These are phyloP conservation scores for Narthecium ossifragum DNA, from an alignment of 106 monocot genomes.

Conservation along the genomic window DNA sequence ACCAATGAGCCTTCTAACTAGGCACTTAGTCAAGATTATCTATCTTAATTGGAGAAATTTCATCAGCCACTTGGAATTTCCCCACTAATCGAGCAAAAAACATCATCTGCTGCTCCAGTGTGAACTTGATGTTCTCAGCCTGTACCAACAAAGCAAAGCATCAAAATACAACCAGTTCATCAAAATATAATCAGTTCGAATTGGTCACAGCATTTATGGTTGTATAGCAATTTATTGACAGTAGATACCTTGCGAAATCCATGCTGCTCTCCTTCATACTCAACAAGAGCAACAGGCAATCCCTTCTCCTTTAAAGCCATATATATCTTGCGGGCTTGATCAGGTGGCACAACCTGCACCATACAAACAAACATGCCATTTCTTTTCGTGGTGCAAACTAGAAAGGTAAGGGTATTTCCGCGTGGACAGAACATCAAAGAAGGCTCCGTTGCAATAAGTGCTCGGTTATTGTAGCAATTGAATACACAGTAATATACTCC, in stretches of 20 bases:
- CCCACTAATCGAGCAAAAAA: slow-evolving; percentile 88
- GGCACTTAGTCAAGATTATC: slow-evolving; percentile 65
- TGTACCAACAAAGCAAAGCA: slow-evolving; percentile 4
- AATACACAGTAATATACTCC: too few relatives aligned
- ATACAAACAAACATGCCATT: too few relatives aligned
- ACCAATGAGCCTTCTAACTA: background rate
- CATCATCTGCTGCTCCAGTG: slow-evolving; percentile 85
- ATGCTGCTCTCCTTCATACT: slow-evolving; percentile 94
- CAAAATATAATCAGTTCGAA: too few relatives aligned
- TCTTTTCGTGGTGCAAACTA: too few relatives aligned
- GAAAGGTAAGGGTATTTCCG: too few relatives aligned
- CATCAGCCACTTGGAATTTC: slow-evolving; percentile 64
- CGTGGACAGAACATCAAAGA: slow-evolving; percentile 5
- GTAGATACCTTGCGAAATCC: slow-evolving; percentile 81
- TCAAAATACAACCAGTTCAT: too few relatives aligned
- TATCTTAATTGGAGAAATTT: slow-evolving; percentile 66
- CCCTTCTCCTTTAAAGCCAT: slow-evolving; percentile 72
- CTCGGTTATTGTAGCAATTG: too few relatives aligned
- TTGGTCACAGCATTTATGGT: background rate
- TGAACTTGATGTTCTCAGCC: slow-evolving; percentile 85
- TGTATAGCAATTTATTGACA: too few relatives aligned
- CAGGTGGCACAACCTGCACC: slow-evolving; percentile 82
- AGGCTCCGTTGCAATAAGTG: too few relatives aligned
- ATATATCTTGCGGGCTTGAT: slow-evolving; percentile 77
- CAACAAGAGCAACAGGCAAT: slow-evolving; percentile 79